Conservation (phyloP, 306 rosid genomes). For the Cicer cuneatum region DNA sequence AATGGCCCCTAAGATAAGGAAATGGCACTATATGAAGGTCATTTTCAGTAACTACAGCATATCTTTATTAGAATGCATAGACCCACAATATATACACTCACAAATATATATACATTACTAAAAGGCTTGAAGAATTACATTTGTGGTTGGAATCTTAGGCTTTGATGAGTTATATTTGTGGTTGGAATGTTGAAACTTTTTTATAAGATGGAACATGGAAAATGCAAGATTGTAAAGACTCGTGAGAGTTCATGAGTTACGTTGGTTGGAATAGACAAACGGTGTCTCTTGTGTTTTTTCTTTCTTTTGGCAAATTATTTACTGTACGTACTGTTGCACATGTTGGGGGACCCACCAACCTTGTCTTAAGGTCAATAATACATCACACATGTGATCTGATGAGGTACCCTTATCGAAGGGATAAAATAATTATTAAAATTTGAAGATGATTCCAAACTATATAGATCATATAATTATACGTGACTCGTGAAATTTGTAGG, state of each 20-base stretch:
- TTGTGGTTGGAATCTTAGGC: background rate
- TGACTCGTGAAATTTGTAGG: slow-evolving; percentile 26
- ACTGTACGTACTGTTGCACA: slow-evolving; percentile 30
- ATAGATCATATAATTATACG: background rate
- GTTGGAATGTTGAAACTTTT: background rate
- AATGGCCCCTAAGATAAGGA: slow-evolving; percentile 11
- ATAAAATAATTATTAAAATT: slow-evolving; percentile 13
- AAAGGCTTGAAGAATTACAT: background rate
- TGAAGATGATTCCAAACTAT: slow-evolving; percentile 33
- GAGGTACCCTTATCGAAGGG: slow-evolving; percentile 29
- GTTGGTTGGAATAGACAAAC: slow-evolving; percentile 29
- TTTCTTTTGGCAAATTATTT: background rate
- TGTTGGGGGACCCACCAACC: slow-evolving; percentile 46
- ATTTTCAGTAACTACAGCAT: slow-evolving; percentile 9
- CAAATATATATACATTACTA: slow-evolving; percentile 6
- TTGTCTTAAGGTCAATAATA: slow-evolving; percentile 43
- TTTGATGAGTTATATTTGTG: background rate
- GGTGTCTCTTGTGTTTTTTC: background rate
- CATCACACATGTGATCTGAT: slow-evolving; percentile 48
- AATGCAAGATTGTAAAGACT: background rate
- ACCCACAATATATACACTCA: slow-evolving; percentile 15
- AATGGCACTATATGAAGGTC: background rate
- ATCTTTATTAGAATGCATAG: slow-evolving; percentile 2
- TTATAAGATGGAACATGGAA: slow-evolving; percentile 8
- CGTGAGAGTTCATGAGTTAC: background rate